phyloP scores from a whole-genome alignment of 2,329 filamentous ascomycete species.

The Venturia carpophila region DNA sequence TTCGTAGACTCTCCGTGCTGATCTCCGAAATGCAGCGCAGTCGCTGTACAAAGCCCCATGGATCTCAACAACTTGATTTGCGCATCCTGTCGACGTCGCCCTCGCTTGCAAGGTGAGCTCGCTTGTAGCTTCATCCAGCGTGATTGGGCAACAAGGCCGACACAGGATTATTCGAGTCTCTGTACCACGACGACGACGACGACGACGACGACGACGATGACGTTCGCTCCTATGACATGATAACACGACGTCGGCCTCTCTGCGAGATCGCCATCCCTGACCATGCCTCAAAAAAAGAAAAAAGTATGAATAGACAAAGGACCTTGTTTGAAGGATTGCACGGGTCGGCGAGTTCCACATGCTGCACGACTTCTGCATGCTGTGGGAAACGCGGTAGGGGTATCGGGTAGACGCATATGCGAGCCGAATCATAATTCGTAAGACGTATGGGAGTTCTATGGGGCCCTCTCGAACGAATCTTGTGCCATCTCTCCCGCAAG shows the following conservation, averaged over 20 bases:
- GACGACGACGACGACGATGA: slow-evolving; percentile 1
- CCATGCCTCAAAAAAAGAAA: not conserved
- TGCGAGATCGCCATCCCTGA: slow-evolving; percentile 6
- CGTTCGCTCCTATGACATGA: slow-evolving; percentile 1
- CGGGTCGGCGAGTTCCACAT: slow-evolving; percentile 4
- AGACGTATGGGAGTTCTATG: slow-evolving; percentile 6
- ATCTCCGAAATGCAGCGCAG: not conserved
- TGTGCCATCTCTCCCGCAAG: not conserved
- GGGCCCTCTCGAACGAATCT: slow-evolving; percentile 12
- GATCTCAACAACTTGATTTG: not conserved
- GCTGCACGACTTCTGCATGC: slow-evolving; percentile 1
- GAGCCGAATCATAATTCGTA: not conserved
- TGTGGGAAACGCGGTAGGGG: slow-evolving; percentile 1
- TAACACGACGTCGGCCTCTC: not conserved
- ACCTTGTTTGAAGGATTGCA: not conserved
- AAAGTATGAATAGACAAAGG: slow-evolving; percentile 5
- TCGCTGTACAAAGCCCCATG: slow-evolving; percentile 4
- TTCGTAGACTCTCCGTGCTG: not conserved
- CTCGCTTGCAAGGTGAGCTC: slow-evolving; percentile 11
- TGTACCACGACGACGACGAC: slow-evolving; percentile 3
- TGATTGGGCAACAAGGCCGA: slow-evolving; percentile 1
- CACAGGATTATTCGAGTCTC: not conserved
- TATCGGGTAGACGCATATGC: slow-evolving; percentile 7
- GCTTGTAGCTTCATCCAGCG: not conserved
- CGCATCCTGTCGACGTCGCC: not conserved